These are phyloP conservation scores for Lactuca saligna DNA, from an alignment of 129 eudicot species.

Conservation along the genomic window DNA sequence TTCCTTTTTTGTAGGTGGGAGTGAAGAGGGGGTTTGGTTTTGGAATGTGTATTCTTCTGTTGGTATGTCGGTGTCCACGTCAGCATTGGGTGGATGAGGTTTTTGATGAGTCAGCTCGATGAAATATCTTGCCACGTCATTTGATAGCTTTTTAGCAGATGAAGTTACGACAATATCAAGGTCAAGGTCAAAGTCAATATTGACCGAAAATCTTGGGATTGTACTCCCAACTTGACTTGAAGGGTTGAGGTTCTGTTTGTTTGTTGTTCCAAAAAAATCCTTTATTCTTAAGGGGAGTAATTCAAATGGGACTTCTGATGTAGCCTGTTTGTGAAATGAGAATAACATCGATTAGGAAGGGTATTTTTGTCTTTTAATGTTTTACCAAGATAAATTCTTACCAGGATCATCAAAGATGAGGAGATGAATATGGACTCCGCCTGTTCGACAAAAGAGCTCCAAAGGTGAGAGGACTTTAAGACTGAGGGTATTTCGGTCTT, in stretches of 20 bases:
- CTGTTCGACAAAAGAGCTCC: slow-evolving; percentile 87
- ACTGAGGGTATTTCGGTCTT: slow-evolving; percentile 11
- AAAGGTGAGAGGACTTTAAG: slow-evolving; percentile 50
- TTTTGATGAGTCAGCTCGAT: slow-evolving; percentile 55
- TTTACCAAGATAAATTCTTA: slow-evolving; percentile 35
- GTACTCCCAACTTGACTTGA: slow-evolving; percentile 43
- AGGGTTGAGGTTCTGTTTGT: slow-evolving; percentile 34
- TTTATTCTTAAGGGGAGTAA: slow-evolving; percentile 59
- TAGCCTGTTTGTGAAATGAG: slow-evolving; percentile 57
- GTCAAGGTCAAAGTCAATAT: slow-evolving; percentile 56
- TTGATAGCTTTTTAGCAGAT: slow-evolving; percentile 64
- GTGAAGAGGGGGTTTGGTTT: slow-evolving; percentile 26
- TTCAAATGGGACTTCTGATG: slow-evolving; percentile 60
- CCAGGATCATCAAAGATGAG: slow-evolving; percentile 79
- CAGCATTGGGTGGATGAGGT: slow-evolving; percentile 38
- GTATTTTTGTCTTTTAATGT: not conserved
- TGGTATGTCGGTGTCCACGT: slow-evolving; percentile 28
- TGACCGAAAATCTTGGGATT: slow-evolving; percentile 54
- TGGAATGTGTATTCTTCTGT: slow-evolving; percentile 24
- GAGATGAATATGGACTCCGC: slow-evolving; percentile 62
- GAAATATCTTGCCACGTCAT: slow-evolving; percentile 64
- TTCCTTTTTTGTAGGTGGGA: slow-evolving; percentile 34
- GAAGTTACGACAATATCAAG: slow-evolving; percentile 46
- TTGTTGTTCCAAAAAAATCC: slow-evolving; percentile 64
- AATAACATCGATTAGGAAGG: slow-evolving; percentile 1